Conservation (phyloP, 73 alveolate genomes). For the Urostyla sp. region DNA sequence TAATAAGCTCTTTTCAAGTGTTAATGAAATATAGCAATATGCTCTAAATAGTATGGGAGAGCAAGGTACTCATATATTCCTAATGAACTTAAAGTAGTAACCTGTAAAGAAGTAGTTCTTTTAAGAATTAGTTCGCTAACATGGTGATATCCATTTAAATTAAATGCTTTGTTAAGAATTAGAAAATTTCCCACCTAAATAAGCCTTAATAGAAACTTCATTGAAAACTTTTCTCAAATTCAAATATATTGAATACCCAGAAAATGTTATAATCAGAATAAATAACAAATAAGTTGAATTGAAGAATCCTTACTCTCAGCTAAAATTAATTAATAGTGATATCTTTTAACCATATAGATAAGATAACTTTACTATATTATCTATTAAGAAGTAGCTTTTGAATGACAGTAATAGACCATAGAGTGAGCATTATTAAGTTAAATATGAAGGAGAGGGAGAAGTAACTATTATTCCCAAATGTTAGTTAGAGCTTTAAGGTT, state of each 20-base stretch:
- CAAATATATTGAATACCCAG: slow-evolving; percentile 42
- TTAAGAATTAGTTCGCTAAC: not conserved
- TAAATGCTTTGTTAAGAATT: not conserved
- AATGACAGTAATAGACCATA: not conserved
- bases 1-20: not conserved
- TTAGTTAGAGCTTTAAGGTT: slow-evolving; percentile 9
- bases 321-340: not conserved
- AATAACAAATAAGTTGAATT: not conserved
- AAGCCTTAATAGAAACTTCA: not conserved
- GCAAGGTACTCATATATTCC: not conserved
- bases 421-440: not conserved
- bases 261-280: slow-evolving; percentile 1
- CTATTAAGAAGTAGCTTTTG: not conserved
- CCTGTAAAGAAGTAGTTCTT: not conserved
- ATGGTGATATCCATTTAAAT: slow-evolving; percentile 18
- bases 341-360: slow-evolving; percentile 12
- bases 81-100: not conserved
- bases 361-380: slow-evolving; percentile 31
- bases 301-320: slow-evolving; percentile 13
- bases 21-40: slow-evolving; percentile 5
- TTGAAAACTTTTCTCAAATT: slow-evolving; percentile 19
- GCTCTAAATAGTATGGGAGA: slow-evolving; percentile 42
- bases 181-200: too few species aligned
- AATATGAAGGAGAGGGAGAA: not conserved
- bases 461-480: too few species aligned